Conservation (phyloP, 2,329 filamentous ascomycete genomes). For the Fusarium sp. region DNA sequence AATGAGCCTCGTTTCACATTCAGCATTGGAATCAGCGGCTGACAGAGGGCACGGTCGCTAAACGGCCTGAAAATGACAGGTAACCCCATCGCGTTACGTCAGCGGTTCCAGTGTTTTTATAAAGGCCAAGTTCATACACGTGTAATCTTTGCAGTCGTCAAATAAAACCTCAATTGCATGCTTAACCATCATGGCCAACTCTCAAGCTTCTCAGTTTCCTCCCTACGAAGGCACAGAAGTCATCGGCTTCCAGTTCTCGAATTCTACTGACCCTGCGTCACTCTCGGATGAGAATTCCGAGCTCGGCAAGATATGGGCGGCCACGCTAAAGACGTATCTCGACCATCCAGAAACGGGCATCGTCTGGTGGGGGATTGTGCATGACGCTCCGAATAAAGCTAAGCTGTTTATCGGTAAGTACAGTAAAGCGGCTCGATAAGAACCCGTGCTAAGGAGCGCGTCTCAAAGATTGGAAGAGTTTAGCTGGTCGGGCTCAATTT, state of each 20-base stretch:
- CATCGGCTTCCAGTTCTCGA: neutral
- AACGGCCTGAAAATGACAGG: neutral
- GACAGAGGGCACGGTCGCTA: neutral
- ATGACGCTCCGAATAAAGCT: neutral
- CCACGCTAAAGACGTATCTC: conserved; percentile 10
- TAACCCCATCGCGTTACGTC: neutral
- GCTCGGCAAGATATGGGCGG: conserved; percentile 8
- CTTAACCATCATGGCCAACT: neutral
- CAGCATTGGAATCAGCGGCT: neutral
- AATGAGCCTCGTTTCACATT: neutral
- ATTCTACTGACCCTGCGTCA: neutral
- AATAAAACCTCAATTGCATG: neutral
- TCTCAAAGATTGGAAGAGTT: neutral
- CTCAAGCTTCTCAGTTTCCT: neutral
- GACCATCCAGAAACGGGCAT: conserved; percentile 9
- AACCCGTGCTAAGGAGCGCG: neutral
- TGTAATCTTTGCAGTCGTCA: neutral
- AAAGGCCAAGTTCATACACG: neutral
- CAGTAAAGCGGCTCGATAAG: neutral
- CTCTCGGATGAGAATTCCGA: conserved; percentile 2
- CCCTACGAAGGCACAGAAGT: neutral
- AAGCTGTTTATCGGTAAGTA: conserved; percentile 2
- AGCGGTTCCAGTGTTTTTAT: neutral
- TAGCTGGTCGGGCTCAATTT: neutral
- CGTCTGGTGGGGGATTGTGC: conserved; percentile 12